Percentiles rank a stretch among this genome's conserved stretches.
These are phyloP conservation scores for Elsinoe fawcettii DNA, from an alignment of 2,329 filamentous ascomycete genomes.

Conservation along the genomic window DNA sequence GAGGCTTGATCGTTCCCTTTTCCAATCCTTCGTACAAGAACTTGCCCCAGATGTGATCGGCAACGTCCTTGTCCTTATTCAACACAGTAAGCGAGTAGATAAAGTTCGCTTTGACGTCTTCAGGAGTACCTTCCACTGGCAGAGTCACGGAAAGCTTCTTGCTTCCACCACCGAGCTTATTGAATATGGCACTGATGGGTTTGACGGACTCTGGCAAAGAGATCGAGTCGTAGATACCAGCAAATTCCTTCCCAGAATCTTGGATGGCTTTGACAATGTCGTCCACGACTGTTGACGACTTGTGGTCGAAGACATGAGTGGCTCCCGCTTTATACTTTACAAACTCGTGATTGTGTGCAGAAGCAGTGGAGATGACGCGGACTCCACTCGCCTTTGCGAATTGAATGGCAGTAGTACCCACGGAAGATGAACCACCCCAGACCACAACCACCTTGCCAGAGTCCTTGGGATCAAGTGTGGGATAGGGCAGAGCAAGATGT, in stretches of 20 bases:
- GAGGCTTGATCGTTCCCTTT: slow-evolving; percentile 24
- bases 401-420: slow-evolving; percentile 30
- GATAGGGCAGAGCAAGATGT: slow-evolving; percentile 34
- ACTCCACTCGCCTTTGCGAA: slow-evolving; percentile 31
- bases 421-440: slow-evolving; percentile 32
- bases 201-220: slow-evolving; percentile 16
- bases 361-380: slow-evolving; percentile 29
- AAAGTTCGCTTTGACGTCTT: slow-evolving; percentile 23
- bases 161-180: slow-evolving; percentile 17
- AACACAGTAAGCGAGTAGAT: slow-evolving; percentile 23
- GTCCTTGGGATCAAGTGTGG: slow-evolving; percentile 28
- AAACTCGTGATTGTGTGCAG: slow-evolving; percentile 29
- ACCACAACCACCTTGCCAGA: slow-evolving; percentile 33
- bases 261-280: slow-evolving; percentile 36
- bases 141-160: slow-evolving; percentile 18
- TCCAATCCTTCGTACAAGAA: slow-evolving; percentile 29
- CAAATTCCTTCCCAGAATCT: slow-evolving; percentile 31
- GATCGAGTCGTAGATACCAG: slow-evolving; percentile 37
- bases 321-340: slow-evolving; percentile 26
- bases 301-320: slow-evolving; percentile 29
- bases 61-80: slow-evolving; percentile 22
- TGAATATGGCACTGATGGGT: slow-evolving; percentile 15
- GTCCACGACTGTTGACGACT: slow-evolving; percentile 26
- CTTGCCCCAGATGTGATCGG: slow-evolving; percentile 27
- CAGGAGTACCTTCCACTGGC: slow-evolving; percentile 22